Evolutionary conservation across 768 basidiomycete species (phyloP), one percentile per base, ranked within the genome.

Genomic region (Mycena galopus): DNA sequence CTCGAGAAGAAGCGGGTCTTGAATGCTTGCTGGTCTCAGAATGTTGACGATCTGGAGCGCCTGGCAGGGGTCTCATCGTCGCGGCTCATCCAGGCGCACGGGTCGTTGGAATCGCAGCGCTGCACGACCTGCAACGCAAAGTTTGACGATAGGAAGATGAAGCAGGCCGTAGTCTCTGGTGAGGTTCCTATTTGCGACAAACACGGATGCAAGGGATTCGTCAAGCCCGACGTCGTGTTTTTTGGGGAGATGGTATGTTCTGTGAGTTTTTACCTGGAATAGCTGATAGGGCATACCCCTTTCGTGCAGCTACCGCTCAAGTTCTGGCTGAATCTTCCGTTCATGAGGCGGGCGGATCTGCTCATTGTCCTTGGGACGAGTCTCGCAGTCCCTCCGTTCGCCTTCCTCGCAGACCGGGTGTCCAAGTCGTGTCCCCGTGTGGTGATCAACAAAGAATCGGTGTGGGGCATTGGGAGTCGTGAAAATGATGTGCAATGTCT

Each of bases 31-130:
- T 71, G 69, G 69, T 30, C 63, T 25, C 69, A 71, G 29, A 71
- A 71, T 35, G 69, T 71, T 27, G 69, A 65, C 35, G 27, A 21
- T 2, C 21, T 71, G 19, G 69, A 71, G 63, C 33, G 63, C 17
- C 33, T 65, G 2, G 69, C 69, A 21, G 69, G 69, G 1, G 30
- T 71, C 19, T 55, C 69, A 0, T 23, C 69, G n/a, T 50, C 44
- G 63, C 69, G 69, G 5, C 69, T 71, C 27, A 65, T 71, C 57
- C 56, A 71, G 56, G 69, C 69, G 25, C 69, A 71, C 57, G 69
- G 69, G 32, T 25, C 55, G 7, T 29, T 71, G 42, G 69, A 71
- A 16, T 65, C 69, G 7, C 69, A 71, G 56, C 69, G 59, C 21
- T 71, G 69, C 33, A 59, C 69, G 21, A 64, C 32, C 19, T 71